phyloP scores from a whole-genome alignment of 116 monocot species.

The Zostera marina region DNA sequence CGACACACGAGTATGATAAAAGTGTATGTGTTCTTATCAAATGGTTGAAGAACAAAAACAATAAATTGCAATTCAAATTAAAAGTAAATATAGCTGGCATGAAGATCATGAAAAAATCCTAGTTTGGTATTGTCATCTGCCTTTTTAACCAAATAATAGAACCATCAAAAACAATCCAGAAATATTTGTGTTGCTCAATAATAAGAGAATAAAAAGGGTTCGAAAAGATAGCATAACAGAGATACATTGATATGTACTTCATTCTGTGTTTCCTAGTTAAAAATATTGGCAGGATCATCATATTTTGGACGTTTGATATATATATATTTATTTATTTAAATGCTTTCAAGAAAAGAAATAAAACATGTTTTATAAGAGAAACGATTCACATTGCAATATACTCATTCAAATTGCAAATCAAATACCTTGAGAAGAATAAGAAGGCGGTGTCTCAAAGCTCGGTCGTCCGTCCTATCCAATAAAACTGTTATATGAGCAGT shows the following conservation, averaged over 20 bases:
- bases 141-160: no score
- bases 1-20: no score
- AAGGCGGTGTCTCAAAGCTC: slow-evolving; percentile 71
- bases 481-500: slow-evolving; percentile 97
- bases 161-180: neutral
- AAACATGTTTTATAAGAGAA: neutral
- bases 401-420: neutral
- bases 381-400: neutral
- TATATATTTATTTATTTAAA: no score
- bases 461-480: slow-evolving; percentile 94
- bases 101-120: no score
- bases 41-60: no score
- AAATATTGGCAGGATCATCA: no score
- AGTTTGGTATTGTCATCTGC: no score
- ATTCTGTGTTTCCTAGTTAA: neutral
- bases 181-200: neutral
- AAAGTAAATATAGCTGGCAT: no score
- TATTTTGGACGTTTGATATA: no score
- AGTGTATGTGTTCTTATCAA: no score
- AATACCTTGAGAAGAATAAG: slow-evolving; percentile 80
- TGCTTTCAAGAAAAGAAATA: neutral
- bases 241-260: neutral
- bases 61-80: no score
- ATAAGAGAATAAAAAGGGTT: neutral
- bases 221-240: neutral